Conservation (phyloP, 2,329 filamentous ascomycete species). For the Fusarium sp. region DNA sequence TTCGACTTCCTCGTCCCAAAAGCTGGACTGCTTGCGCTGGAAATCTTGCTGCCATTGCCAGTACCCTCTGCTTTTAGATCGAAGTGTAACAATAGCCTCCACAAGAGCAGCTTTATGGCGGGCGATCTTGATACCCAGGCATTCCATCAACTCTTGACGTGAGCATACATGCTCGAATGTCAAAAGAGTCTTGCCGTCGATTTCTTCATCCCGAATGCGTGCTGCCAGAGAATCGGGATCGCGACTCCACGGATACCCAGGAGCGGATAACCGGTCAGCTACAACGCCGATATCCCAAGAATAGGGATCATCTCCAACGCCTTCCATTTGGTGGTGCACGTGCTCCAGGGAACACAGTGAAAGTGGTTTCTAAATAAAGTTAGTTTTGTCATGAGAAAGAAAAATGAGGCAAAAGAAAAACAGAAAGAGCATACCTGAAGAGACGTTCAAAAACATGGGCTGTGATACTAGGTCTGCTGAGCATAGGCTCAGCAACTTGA, state of each 20-base stretch:
- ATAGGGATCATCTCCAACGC: constrained; percentile 71
- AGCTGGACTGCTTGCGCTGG: constrained; percentile 33
- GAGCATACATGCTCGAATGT: constrained; percentile 65
- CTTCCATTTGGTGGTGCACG: constrained; percentile 46
- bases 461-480: constrained; percentile 20
- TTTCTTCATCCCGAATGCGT: constrained; percentile 69
- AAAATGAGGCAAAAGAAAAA: neutral
- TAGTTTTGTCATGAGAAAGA: neutral
- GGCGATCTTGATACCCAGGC: constrained; percentile 68
- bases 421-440: constrained; percentile 1
- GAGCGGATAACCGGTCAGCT: constrained; percentile 72
- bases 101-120: constrained; percentile 70
- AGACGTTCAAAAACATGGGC: constrained; percentile 27
- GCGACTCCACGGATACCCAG: constrained; percentile 62
- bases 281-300: constrained; percentile 78
- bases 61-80: constrained; percentile 64
- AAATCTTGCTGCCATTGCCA: constrained; percentile 48
- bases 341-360: constrained; percentile 10
- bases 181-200: constrained; percentile 75
- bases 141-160: constrained; percentile 63
- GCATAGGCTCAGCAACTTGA: constrained; percentile 31
- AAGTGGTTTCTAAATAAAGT: constrained; percentile 10
- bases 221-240: constrained; percentile 65
- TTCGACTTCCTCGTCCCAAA: constrained; percentile 26
- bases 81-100: constrained; percentile 69